These are phyloP conservation scores for Saccharomycopsis sp. DNA, from an alignment of 805 yeast species.

Conservation along the genomic window DNA sequence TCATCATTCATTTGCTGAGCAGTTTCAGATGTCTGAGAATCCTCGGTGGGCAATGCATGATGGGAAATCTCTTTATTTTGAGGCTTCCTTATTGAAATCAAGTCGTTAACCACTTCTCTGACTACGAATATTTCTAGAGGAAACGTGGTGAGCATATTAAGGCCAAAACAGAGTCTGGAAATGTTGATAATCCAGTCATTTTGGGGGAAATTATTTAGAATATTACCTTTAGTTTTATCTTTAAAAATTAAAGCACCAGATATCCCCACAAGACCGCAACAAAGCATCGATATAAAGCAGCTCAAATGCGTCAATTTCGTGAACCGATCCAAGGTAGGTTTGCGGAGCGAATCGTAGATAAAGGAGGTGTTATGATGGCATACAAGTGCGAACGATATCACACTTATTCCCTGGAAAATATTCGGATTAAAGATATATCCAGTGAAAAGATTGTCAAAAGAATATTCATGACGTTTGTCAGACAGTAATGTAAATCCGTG, in stretches of 20 bases:
- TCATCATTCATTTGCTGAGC: slow-evolving; percentile 31
- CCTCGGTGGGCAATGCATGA: slow-evolving; percentile 23
- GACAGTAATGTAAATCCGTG: slow-evolving; percentile 39
- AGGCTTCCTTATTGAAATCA: slow-evolving; percentile 26
- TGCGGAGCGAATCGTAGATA: slow-evolving; percentile 75
- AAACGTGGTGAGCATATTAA: slow-evolving; percentile 87
- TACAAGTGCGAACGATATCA: slow-evolving; percentile 89
- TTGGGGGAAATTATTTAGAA: slow-evolving; percentile 78
- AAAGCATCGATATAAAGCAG: slow-evolving; percentile 72
- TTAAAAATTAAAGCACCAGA: slow-evolving; percentile 75
- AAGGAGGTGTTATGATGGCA: slow-evolving; percentile 93
- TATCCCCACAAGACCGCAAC: slow-evolving; percentile 71
- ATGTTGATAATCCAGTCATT: slow-evolving; percentile 71
- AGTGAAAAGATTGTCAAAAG: slow-evolving; percentile 28
- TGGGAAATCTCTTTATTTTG: slow-evolving; percentile 11
- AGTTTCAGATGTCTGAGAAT: slow-evolving; percentile 22
- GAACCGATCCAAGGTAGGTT: slow-evolving; percentile 72
- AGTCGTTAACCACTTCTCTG: slow-evolving; percentile 75
- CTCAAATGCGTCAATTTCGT: slow-evolving; percentile 76
- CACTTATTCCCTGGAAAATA: slow-evolving; percentile 86
- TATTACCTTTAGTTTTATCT: slow-evolving; percentile 75
- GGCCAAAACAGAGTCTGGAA: slow-evolving; percentile 86
- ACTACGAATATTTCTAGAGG: slow-evolving; percentile 90
- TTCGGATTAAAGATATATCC: slow-evolving; percentile 42
- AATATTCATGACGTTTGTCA: slow-evolving; percentile 26